A percentile compares a stretch with the other conserved stretches of the same genome.
Conservation (phyloP, 2,329 filamentous ascomycete genomes). For the Curvularia sp. region DNA sequence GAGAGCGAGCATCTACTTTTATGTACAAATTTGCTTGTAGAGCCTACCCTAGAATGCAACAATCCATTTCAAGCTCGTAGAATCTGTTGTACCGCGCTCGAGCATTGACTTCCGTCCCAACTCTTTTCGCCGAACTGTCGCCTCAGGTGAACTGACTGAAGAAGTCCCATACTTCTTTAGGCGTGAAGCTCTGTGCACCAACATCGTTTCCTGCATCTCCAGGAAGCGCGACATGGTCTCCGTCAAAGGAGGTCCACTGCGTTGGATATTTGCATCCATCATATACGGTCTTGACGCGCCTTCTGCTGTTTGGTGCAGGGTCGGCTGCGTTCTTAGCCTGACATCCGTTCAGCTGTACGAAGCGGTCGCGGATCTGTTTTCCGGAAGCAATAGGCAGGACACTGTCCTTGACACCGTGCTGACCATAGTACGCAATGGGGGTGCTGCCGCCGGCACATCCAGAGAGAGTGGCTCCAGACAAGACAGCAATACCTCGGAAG, state of each 20-base stretch:
- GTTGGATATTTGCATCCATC: conserved; percentile 48
- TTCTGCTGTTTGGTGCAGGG: conserved; percentile 25
- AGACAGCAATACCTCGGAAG: conserved; percentile 52
- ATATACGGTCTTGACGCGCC: conserved; percentile 28
- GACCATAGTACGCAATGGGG: conserved; percentile 52
- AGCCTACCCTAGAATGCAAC: background rate
- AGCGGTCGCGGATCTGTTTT: conserved; percentile 50
- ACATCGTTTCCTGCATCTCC: conserved; percentile 23
- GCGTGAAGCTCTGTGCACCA: conserved; percentile 27
- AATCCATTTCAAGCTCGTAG: background rate
- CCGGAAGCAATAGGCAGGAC: conserved; percentile 49
- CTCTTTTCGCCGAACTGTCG: background rate
- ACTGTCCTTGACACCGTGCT: conserved; percentile 52
- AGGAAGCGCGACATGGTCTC: conserved; percentile 30
- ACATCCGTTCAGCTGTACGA: conserved; percentile 52
- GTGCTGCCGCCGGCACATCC: conserved; percentile 47
- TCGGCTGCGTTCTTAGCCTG: conserved; percentile 22
- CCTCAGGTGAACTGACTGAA: conserved; percentile 35
- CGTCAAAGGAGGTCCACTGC: conserved; percentile 39
- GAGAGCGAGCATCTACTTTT: conserved; percentile 1
- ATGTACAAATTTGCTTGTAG: conserved; percentile 5
- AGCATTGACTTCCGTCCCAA: background rate
- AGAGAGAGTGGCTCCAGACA: conserved; percentile 30
- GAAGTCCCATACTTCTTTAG: conserved; percentile 45
- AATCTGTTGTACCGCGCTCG: background rate